These are phyloP conservation scores for Hanseniaspora valbyensis DNA, from an alignment of 805 yeast species.

Conservation along the genomic window DNA sequence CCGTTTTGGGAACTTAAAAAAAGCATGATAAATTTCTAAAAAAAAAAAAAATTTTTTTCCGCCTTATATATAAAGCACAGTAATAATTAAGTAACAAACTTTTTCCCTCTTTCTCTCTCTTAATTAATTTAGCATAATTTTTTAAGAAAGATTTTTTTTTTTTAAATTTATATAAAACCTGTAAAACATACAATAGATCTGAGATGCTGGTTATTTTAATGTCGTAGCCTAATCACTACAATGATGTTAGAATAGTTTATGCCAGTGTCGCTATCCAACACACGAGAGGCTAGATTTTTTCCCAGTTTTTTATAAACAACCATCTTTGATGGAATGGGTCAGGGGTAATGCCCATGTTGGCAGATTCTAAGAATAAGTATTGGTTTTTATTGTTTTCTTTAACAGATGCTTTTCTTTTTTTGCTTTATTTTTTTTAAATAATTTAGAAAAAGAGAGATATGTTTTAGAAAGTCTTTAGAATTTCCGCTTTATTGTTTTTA, in stretches of 20 bases:
- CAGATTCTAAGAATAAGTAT: conserved; percentile 73
- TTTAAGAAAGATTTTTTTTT: background rate
- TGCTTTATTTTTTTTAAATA: too few species aligned
- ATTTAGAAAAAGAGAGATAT: conserved; percentile 24
- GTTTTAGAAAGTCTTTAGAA: conserved; percentile 29
- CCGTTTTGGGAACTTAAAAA: too few species aligned
- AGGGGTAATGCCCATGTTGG: conserved; percentile 89
- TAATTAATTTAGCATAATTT: background rate
- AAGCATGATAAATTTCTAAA: too few species aligned
- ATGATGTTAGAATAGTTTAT: conserved; percentile 13
- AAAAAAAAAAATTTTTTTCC: too few species aligned
- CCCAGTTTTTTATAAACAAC: conserved; percentile 26
- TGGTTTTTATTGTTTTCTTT: conserved; percentile 32
- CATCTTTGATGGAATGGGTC: conserved; percentile 39
- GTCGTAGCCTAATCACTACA: conserved; percentile 16
- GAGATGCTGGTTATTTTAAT: conserved; percentile 13
- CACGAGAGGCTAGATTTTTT: conserved; percentile 50
- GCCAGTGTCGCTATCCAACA: conserved; percentile 50
- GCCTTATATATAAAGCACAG: too few species aligned
- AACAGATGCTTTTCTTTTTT: conserved; percentile 4
- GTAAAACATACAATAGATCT: conserved; percentile 16
- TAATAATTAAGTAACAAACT: too few species aligned
- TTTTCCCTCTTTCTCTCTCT: background rate
- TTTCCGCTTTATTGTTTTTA: conserved; percentile 29
- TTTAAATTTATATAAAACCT: conserved; percentile 2